phyloP scores from a whole-genome alignment of 306 rosid genomes.

The Prunus mume region DNA sequence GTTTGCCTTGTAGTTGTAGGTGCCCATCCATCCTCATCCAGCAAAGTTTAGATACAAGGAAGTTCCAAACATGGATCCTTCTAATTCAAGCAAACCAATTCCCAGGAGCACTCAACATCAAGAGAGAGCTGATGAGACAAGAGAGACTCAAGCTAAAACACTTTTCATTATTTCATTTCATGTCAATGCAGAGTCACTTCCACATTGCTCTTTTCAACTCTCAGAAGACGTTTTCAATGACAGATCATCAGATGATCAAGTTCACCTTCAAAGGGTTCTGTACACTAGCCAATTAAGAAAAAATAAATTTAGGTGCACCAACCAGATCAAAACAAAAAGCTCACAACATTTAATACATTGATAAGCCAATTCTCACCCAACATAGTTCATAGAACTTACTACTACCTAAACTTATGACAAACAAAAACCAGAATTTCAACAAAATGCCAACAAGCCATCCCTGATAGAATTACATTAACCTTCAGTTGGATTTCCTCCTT shows the following conservation, averaged over 20 bases:
- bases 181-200: not conserved
- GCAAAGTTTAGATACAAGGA: not conserved
- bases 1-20: too few relatives aligned
- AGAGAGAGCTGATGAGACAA: too few relatives aligned
- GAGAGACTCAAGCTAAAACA: not conserved
- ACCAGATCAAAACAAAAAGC: not conserved
- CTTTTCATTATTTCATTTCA: too few relatives aligned
- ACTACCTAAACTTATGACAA: not conserved
- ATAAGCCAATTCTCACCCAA: not conserved
- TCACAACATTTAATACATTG: not conserved
- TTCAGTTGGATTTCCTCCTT: constrained; percentile 23
- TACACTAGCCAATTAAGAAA: not conserved
- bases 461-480: not conserved
- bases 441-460: not conserved
- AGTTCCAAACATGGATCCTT: not conserved
- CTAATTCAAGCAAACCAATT: not conserved
- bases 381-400: not conserved
- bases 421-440: constrained; percentile 1
- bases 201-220: not conserved
- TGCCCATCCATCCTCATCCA: not conserved
- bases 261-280: not conserved
- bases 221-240: not conserved
- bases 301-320: not conserved
- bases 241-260: not conserved
- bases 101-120: not conserved